Evolutionary conservation across 2,329 filamentous ascomycete species (phyloP), one percentile per base, ranked within the genome.

Genomic region (Rhexocercosporidium sp.): DNA sequence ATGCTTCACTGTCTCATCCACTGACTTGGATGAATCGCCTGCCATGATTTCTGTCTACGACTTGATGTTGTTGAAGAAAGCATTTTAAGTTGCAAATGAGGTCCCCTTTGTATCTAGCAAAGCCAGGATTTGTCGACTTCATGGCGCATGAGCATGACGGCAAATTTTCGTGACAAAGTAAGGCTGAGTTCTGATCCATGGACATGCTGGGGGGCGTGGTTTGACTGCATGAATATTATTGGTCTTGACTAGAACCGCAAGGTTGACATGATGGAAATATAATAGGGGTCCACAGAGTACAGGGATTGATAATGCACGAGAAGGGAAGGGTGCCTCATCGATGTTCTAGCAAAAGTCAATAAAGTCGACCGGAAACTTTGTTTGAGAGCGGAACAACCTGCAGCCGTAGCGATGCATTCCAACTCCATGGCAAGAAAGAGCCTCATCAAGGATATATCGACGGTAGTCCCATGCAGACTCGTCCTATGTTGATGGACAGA

Each of bases 301-400:
- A 64, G 61, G 49, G 49, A 31, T 57, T 25, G 34, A 27, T 22
- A 20, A 29, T 49, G 9, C 3, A 34, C 49, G 44, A 54, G 34
- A 59, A 31, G 44, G 53, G 34, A 56, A 44, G 34, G 61, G 37
- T 56, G 53, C 37, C 53, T 57, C 20, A 31, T 44, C 7, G 57
- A 25, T 54, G 59, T 66, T 68, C 65, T 66, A 37, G 65, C 59
- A 67, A 69, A 69, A 69, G 54, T 59, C 25, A 57, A 51, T 59
- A 66, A 62, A 47, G 59, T 62, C 41, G 31, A 53, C 27, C 49
- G 3, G 9, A 51, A 29, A 16, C 39, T 29, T 51, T 18, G 47
- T 27, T 29, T 51, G 47, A 11, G 12, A 18, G 16, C 12, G 22
- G 22, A 51, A 51, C 4, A 51, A 53, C 49, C 49, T 53, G 49